Conservation (phyloP, 2,329 filamentous ascomycete genomes). For the Sporothrix pseudoabietina region DNA sequence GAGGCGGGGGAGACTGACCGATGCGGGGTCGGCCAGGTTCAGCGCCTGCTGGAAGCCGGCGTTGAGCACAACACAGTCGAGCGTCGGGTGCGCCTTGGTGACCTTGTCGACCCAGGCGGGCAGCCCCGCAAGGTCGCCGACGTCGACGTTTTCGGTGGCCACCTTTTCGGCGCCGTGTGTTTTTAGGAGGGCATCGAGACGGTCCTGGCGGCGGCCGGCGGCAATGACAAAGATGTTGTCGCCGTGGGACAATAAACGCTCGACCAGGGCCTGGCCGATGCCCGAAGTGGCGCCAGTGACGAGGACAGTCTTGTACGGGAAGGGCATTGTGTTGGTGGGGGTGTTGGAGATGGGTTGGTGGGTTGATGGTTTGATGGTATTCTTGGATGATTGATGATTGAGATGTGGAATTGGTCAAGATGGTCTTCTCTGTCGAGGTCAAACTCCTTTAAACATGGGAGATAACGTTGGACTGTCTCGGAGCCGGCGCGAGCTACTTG, state of each 20-base stretch:
- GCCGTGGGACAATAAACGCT: conserved; percentile 47
- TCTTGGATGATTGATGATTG: neutral
- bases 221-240: conserved; percentile 52
- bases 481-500: neutral
- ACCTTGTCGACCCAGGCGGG: conserved; percentile 47
- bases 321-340: conserved; percentile 47
- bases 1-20: conserved; percentile 43
- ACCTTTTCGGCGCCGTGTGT: conserved; percentile 49
- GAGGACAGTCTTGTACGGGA: conserved; percentile 58
- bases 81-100: conserved; percentile 47
- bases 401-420: neutral
- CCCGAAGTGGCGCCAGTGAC: conserved; percentile 58
- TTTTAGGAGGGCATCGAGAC: conserved; percentile 52
- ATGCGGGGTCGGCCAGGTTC: conserved; percentile 49
- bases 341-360: neutral
- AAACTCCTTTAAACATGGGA: neutral
- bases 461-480: neutral
- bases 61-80: conserved; percentile 61
- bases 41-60: conserved; percentile 56
- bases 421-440: neutral
- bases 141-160: conserved; percentile 49
- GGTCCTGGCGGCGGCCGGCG: conserved; percentile 54
- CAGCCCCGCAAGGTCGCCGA: conserved; percentile 48
- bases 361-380: neutral
- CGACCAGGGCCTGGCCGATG: conserved; percentile 54